Evolutionary conservation across 805 yeast species (phyloP).

Genomic region (Alloascoidea africana): DNA sequence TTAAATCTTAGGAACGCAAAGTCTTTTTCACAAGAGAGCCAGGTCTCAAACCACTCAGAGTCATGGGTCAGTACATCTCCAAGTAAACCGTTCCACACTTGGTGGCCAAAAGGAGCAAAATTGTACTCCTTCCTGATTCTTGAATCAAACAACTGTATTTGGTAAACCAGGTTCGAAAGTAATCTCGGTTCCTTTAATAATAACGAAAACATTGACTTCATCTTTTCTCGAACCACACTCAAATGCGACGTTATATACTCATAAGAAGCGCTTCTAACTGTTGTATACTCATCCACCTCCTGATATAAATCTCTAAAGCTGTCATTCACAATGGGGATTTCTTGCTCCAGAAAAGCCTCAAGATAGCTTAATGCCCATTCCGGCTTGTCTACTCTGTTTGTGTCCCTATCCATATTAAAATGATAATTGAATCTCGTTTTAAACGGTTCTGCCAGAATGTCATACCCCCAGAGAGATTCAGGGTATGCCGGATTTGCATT

Average conservation of each 20-base stretch:
- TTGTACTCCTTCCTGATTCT: constrained; percentile 27
- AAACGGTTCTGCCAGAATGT: constrained; percentile 28
- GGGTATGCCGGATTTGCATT: not conserved
- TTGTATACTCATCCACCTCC: constrained; percentile 5
- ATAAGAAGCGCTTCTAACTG: constrained; percentile 16
- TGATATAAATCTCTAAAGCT: constrained; percentile 11
- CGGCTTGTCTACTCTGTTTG: constrained; percentile 52
- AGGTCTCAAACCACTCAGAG: constrained; percentile 21
- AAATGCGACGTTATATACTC: constrained; percentile 32
- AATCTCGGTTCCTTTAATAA: constrained; percentile 24
- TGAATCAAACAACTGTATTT: constrained; percentile 43
- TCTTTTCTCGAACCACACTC: constrained; percentile 29
- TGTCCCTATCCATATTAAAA: constrained; percentile 39
- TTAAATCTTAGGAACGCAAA: constrained; percentile 34
- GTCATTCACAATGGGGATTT: constrained; percentile 5
- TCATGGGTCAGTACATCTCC: constrained; percentile 13
- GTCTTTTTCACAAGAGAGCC: constrained; percentile 39
- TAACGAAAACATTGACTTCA: constrained; percentile 15
- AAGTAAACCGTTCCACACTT: constrained; percentile 29
- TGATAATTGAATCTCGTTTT: constrained; percentile 41
- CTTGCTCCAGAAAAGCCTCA: constrained; percentile 22
- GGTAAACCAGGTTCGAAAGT: constrained; percentile 42
- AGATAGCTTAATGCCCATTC: constrained; percentile 51
- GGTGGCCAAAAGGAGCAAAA: constrained; percentile 24
- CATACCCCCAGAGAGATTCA: constrained; percentile 21